These are phyloP conservation scores for Boletus rubroflammeus DNA, from an alignment of 768 basidiomycete genomes.

Conservation along the genomic window DNA sequence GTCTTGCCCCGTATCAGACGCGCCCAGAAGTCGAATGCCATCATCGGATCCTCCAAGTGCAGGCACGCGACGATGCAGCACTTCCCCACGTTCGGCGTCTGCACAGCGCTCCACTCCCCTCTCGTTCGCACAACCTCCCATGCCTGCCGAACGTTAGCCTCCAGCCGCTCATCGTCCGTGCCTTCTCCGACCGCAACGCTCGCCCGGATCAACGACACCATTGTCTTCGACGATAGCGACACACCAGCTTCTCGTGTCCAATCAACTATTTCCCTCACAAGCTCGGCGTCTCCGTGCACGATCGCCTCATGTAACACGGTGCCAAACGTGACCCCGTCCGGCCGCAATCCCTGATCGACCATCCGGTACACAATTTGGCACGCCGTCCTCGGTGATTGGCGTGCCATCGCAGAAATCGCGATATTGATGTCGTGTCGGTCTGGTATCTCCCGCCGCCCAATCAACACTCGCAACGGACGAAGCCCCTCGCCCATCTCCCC, in stretches of 20 bases:
- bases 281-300: conserved; percentile 38
- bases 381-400: conserved; percentile 45
- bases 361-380: conserved; percentile 49
- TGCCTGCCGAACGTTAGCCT: conserved; percentile 38
- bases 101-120: conserved; percentile 32
- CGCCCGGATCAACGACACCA: conserved; percentile 46
- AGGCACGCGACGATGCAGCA: conserved; percentile 51
- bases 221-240: conserved; percentile 45
- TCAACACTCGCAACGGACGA: conserved; percentile 42
- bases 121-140: conserved; percentile 42
- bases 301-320: conserved; percentile 61
- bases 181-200: conserved; percentile 30
- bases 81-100: conserved; percentile 48
- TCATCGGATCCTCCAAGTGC: conserved; percentile 41
- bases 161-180: conserved; percentile 25
- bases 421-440: conserved; percentile 67
- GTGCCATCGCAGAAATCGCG: conserved; percentile 51
- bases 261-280: conserved; percentile 43
- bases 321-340: conserved; percentile 54
- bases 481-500: conserved; percentile 48
- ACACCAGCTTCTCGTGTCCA: conserved; percentile 37
- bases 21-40: conserved; percentile 63
- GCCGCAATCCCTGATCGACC: conserved; percentile 43
- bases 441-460: conserved; percentile 49
- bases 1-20: conserved; percentile 42